Conservation (phyloP, 2,329 filamentous ascomycete species). For the Ophiostoma quercus region DNA sequence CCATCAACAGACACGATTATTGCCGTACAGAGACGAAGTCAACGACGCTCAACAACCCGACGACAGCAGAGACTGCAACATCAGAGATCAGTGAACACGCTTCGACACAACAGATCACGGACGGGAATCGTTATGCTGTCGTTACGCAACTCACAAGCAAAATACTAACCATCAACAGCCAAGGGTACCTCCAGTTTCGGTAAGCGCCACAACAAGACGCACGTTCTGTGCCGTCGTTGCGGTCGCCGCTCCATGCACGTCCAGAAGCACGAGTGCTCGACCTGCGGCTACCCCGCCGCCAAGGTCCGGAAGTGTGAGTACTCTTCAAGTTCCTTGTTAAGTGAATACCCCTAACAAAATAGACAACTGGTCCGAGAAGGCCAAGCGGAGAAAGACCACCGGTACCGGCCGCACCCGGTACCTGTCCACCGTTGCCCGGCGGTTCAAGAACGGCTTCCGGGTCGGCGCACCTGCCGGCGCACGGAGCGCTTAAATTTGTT, state of each 20-base stretch:
- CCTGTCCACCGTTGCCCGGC: conserved; percentile 85
- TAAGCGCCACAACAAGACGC: conserved; percentile 90
- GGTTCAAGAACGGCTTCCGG: conserved; percentile 98
- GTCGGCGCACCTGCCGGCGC: conserved; percentile 79
- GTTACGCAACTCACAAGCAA: too few species aligned
- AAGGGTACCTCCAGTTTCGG: conserved; percentile 51
- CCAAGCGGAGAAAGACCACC: conserved; percentile 99
- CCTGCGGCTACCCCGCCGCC: conserved; percentile 94
- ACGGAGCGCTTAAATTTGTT: conserved; percentile 44
- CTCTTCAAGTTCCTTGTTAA: neutral
- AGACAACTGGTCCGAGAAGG: conserved; percentile 99
- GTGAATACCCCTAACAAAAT: conserved; percentile 23
- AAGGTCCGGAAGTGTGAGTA: conserved; percentile 98
- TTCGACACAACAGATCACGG: neutral
- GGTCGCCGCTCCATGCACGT: conserved; percentile 96
- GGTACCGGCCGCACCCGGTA: conserved; percentile 94
- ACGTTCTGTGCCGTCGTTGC: conserved; percentile 97
- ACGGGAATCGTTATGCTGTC: neutral
- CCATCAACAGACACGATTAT: neutral
- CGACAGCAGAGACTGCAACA: neutral
- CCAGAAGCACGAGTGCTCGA: conserved; percentile 97
- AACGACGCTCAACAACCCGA: neutral
- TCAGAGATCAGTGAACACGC: neutral
- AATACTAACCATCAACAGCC: conserved; percentile 35
- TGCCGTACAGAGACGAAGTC: neutral